These are phyloP conservation scores for Polychaeton citri DNA, from an alignment of 2,329 filamentous ascomycete genomes.

Conservation along the genomic window DNA sequence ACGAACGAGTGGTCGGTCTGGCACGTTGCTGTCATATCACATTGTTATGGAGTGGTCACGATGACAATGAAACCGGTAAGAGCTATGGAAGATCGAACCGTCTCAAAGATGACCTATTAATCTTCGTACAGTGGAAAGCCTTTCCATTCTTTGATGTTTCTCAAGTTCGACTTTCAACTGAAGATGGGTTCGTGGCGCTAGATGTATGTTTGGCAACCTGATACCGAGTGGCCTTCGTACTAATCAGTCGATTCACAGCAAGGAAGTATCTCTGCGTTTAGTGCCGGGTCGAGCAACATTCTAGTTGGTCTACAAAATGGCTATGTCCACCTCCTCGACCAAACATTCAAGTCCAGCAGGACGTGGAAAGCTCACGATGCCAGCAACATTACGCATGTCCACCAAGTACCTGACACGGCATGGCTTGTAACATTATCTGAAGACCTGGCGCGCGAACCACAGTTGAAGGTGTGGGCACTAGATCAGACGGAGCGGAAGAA, in stretches of 20 bases:
- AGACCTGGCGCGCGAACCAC: slow-evolving; percentile 73
- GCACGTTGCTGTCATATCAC: no score
- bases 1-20: no score
- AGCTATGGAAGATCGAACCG: no score
- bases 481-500: slow-evolving; percentile 93
- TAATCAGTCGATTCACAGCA: no score
- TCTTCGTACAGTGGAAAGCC: slow-evolving; percentile 98
- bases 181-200: slow-evolving; percentile 48
- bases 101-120: no score
- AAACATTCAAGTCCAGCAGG: slow-evolving; percentile 72
- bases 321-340: slow-evolving; percentile 72
- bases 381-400: slow-evolving; percentile 77
- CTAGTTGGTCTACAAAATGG: slow-evolving; percentile 83
- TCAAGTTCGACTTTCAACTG: slow-evolving; percentile 65
- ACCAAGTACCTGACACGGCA: slow-evolving; percentile 76
- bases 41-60: slow-evolving; percentile 18
- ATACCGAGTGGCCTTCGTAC: no score
- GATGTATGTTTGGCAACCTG: slow-evolving; percentile 20
- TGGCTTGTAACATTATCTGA: slow-evolving; percentile 78
- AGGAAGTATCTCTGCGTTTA: slow-evolving; percentile 65
- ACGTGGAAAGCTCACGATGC: slow-evolving; percentile 77
- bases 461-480: slow-evolving; percentile 94
- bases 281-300: slow-evolving; percentile 75
- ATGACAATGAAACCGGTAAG: slow-evolving; percentile 22
- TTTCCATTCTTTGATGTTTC: slow-evolving; percentile 99